Evolutionary conservation across 352 stramenopile species (phyloP), one percentile per base, ranked within the genome.

Genomic region (Phytophthora quininea): DNA sequence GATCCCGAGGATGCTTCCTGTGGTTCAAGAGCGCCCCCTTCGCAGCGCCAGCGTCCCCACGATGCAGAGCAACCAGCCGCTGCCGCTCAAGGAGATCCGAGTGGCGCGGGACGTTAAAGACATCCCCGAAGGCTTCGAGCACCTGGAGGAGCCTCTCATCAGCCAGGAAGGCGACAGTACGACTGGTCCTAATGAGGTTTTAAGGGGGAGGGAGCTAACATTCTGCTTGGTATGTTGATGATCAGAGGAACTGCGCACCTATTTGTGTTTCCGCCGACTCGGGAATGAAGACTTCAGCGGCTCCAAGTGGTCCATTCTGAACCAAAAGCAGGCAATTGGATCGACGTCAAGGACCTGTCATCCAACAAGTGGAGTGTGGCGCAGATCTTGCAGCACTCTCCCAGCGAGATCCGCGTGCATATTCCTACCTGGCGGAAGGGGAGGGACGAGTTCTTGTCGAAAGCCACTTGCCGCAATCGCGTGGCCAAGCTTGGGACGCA

Each of bases 1-100:
- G 84, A 30, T 58, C 74, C 38, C 76, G 73, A 0, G 82, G 76
- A 10, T 71, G 85, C 43, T 95, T 84, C 42, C 54, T 95, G 14
- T 95, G 87, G 85, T 93, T 77, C 58, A 68, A 83, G 48, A 64
- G 50, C 35, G 62, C 77, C 14, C 62, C 64, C 31, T 79, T 82
- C 58, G 57, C 62, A 24, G 46, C 54, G 15, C 65, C 66, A 12
- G 49, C 63, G 38, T 58, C 61, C 45, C 61, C 12, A 62, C 58
- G 5, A 24, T 56, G 27, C 33, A 58, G 11, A 27, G 32, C 35
- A 69, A 66, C 5, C 56, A 76, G 12, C 29, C 73, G 5, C 60
- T 81, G 50, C 88, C 88, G 6, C 77, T 96, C 27, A 94, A 94
- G 62, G 85, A 96, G 57, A 91, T 96, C 35, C 75, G 83, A 10